Base-by-base conservation (phyloP, 2,329 filamentous ascomycete genomes). In the Beauveria brongniartii region DNA sequence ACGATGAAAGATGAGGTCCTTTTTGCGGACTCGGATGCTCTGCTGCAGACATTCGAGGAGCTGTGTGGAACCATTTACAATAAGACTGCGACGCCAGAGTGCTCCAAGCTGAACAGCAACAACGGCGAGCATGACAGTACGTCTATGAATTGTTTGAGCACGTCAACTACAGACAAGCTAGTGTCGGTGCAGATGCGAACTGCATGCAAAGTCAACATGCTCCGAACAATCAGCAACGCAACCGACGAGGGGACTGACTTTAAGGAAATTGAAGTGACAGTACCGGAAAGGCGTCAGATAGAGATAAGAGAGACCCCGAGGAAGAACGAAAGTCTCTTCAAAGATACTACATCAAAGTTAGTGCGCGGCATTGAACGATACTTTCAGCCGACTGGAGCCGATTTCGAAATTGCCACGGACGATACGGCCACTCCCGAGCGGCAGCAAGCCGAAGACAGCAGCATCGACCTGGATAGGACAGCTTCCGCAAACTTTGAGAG, bases 1-100 rank as follows among this genome's bases (percentile, higher is more conserved):
- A 83, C 88, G 3, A 77, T 83, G 3, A 92, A 92, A 69, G 84
- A 90, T 61, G 84, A 91, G 66, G 80, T 92, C 2, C 67, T 91
- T 1, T 91, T 92, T 67, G 76, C 75, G 5, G 76, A 90, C 55
- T 81, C 86, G 63, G 53, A 70, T 2, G 54, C 58, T 2, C 50
- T 84, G 0, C 64, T 83, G 2, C 66, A 73, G n/a, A 70, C 76
- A 20, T 84, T 85, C 55, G 75, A 46, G 12, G 28, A 57, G 2
- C 16, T 62, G 47, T 62, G 60, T 22, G 26, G 10, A 1, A 48
- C 22, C 16, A 55, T 51, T 9, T 57, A 62, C 28, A 28, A 18
- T 8, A 37, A 52, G 1, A 12, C 14, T 26, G 16, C 24, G 16
- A 28, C 20, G 9, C 16, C 18, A 6, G 30, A 54, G 26, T 20